Conservation (phyloP, 352 stramenopile genomes). For the Pythium pyrilobum region DNA sequence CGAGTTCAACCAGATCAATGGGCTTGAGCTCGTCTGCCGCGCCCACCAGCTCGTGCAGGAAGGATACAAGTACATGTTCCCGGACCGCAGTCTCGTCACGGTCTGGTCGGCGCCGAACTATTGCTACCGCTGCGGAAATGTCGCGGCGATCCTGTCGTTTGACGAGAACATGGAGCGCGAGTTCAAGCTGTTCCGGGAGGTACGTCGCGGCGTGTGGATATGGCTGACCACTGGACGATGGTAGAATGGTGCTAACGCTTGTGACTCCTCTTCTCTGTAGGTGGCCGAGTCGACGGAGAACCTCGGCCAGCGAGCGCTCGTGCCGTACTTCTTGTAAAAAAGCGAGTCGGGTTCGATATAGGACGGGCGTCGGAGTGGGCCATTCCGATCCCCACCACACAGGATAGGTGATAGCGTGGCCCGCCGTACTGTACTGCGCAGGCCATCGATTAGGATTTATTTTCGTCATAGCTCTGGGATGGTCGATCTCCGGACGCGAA, state of each 20-base stretch:
- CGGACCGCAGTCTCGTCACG: conserved; percentile 76
- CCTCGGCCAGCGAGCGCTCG: conserved; percentile 64
- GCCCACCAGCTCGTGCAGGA: conserved; percentile 88
- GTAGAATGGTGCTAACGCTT: background rate
- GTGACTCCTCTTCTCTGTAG: conserved; percentile 9
- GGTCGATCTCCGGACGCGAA: conserved; percentile 2
- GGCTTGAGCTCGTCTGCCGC: conserved; percentile 84
- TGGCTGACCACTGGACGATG: background rate
- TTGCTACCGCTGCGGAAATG: conserved; percentile 84
- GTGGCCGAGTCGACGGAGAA: conserved; percentile 81
- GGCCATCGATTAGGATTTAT: conserved; percentile 1
- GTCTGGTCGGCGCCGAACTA: conserved; percentile 84
- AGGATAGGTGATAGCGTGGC: conserved; percentile 23
- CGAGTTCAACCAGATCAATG: conserved; percentile 91
- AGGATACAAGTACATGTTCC: conserved; percentile 92
- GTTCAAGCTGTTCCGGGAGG: conserved; percentile 88
- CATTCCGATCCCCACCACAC: background rate
- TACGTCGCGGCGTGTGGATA: conserved; percentile 16
- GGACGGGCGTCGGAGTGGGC: background rate
- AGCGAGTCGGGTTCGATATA: background rate
- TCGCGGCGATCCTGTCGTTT: conserved; percentile 77
- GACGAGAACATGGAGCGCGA: conserved; percentile 82
- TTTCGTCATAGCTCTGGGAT: background rate
- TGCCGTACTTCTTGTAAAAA: conserved; percentile 89
- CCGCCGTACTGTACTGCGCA: background rate